Evolutionary conservation across 2,329 filamentous ascomycete species (phyloP).

Genomic region (Ceratocystiopsis sp.): DNA sequence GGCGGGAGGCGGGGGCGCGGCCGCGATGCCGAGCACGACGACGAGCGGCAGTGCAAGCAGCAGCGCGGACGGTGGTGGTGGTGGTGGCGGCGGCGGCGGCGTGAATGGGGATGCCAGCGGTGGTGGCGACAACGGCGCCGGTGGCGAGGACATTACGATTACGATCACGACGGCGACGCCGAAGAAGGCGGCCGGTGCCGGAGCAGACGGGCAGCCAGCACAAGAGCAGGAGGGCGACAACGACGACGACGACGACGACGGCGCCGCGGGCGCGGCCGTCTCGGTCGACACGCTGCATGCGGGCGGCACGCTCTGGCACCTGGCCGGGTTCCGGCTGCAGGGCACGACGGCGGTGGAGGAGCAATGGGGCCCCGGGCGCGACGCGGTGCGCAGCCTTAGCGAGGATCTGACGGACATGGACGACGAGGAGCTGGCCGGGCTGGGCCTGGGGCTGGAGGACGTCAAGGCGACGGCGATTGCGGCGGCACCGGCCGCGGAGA

Average conservation of each 20-base stretch:
- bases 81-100: too few species aligned
- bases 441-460: slow-evolving; percentile 38
- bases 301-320: slow-evolving; percentile 79
- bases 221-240: slow-evolving; percentile 22
- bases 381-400: slow-evolving; percentile 51
- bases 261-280: too few species aligned
- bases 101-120: neutral
- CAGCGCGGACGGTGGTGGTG: too few species aligned
- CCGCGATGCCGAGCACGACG: too few species aligned
- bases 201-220: too few species aligned
- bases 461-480: slow-evolving; percentile 24
- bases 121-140: neutral
- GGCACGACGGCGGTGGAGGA: slow-evolving; percentile 70
- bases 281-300: slow-evolving; percentile 38
- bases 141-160: too few species aligned
- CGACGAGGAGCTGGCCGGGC: slow-evolving; percentile 68
- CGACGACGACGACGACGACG: too few species aligned
- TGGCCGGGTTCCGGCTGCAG: slow-evolving; percentile 59
- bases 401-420: slow-evolving; percentile 86
- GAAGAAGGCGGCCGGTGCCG: too few species aligned
- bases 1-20: neutral
- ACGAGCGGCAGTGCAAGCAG: too few species aligned
- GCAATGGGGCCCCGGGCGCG: slow-evolving; percentile 46
- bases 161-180: too few species aligned
- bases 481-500: neutral